phyloP scores from a whole-genome alignment of 2,329 filamentous ascomycete genomes.

The Simplicillium aogashimaense region DNA sequence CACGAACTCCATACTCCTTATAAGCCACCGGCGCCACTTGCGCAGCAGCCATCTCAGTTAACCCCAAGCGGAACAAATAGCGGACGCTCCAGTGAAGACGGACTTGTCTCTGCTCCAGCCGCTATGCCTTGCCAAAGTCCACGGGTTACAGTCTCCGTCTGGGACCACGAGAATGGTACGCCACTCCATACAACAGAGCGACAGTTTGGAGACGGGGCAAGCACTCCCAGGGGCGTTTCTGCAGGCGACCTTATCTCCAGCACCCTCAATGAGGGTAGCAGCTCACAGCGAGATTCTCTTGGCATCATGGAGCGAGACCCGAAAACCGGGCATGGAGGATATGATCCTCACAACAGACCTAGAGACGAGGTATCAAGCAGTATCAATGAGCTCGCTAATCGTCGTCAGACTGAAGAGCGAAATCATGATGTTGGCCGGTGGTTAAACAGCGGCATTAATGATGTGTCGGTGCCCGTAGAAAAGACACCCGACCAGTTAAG shows the following conservation, averaged over 20 bases:
- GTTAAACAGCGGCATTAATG: constrained; percentile 27
- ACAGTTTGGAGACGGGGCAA: constrained; percentile 25
- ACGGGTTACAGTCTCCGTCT: constrained; percentile 45
- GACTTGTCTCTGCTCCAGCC: constrained; percentile 24
- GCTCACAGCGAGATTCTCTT: constrained; percentile 23
- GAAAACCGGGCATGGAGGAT: constrained; percentile 30
- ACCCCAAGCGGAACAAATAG: constrained; percentile 41
- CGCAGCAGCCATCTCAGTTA: constrained; percentile 24
- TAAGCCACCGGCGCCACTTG: constrained; percentile 18
- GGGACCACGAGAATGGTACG: constrained; percentile 32
- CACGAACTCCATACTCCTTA: constrained; percentile 31
- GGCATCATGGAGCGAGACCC: constrained; percentile 30
- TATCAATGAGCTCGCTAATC: constrained; percentile 36
- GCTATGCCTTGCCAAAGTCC: constrained; percentile 40
- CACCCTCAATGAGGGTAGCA: constrained; percentile 11
- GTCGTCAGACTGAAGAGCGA: constrained; percentile 31
- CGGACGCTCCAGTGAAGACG: constrained; percentile 40
- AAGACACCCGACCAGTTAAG: constrained; percentile 14
- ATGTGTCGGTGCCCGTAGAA: constrained; percentile 15
- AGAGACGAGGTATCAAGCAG: constrained; percentile 30
- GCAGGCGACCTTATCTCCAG: constrained; percentile 29
- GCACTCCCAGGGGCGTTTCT: constrained; percentile 22
- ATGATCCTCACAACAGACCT: constrained; percentile 36
- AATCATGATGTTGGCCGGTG: constrained; percentile 42
- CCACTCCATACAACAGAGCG: constrained; percentile 29